These are phyloP conservation scores for Cairneyella variabilis DNA, from an alignment of 495 filamentous ascomycete genomes.

Conservation along the genomic window DNA sequence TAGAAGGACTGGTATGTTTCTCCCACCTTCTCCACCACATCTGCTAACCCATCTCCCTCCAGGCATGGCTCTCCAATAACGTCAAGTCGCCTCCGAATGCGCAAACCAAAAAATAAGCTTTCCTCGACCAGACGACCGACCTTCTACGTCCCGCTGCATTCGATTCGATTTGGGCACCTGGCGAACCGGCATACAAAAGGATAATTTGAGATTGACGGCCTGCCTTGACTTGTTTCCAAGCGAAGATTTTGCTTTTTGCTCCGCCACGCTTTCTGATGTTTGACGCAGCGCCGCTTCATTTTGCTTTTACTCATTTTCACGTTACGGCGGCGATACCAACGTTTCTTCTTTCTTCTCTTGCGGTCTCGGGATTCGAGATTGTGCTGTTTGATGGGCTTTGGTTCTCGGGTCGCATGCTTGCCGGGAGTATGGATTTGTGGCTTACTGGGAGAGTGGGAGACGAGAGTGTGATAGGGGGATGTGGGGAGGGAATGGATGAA, in stretches of 20 bases:
- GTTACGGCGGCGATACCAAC: conserved; percentile 24
- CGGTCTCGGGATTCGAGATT: not conserved
- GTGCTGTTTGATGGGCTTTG: not conserved
- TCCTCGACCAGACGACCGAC: not conserved
- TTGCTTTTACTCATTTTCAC: conserved; percentile 16
- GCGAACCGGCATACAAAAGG: not conserved
- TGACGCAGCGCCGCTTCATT: too few relatives aligned
- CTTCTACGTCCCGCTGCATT: not conserved
- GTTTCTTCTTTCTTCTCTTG: conserved; percentile 11
- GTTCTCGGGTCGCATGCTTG: too few relatives aligned
- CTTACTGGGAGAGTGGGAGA: not conserved
- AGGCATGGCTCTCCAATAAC: conserved; percentile 91
- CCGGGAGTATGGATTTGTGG: too few relatives aligned
- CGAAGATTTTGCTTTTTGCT: not conserved
- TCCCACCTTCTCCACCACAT: not conserved
- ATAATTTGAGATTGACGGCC: too few relatives aligned
- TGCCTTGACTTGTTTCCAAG: too few relatives aligned
- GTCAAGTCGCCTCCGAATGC: conserved; percentile 69
- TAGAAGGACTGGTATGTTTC: conserved; percentile 77
- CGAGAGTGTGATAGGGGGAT: not conserved
- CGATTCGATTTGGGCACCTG: not conserved
- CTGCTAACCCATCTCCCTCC: not conserved
- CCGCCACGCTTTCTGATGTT: conserved; percentile 12
- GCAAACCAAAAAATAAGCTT: conserved; percentile 41
- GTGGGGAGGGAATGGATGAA: not conserved